Evolutionary conservation across 148 eudicot species (phyloP).

Genomic region (Camellia japonica): DNA sequence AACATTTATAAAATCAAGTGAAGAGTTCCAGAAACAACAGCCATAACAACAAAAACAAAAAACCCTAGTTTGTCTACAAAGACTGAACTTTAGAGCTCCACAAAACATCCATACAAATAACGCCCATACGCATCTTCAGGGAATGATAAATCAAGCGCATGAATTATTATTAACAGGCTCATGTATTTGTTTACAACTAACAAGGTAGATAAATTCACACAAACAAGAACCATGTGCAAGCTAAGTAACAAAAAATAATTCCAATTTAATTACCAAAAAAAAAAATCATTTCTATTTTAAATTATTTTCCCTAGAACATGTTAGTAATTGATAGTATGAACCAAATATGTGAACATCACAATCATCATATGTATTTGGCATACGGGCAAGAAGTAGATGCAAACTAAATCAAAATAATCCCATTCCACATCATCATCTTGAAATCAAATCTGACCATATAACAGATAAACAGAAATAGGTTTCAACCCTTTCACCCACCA

Average conservation of each 20-base stretch:
- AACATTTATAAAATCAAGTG: no score
- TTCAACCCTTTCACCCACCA: not conserved
- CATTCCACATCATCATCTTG: not conserved
- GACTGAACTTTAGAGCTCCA: no score
- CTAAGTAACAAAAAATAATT: not conserved
- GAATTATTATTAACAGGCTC: not conserved
- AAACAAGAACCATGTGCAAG: not conserved
- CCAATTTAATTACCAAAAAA: not conserved
- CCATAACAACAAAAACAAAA: no score
- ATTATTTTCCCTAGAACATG: not conserved
- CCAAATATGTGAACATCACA: not conserved
- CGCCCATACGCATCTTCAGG: no score
- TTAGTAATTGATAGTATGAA: not conserved
- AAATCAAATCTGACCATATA: slow-evolving; percentile 5
- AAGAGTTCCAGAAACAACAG: no score
- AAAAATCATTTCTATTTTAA: not conserved
- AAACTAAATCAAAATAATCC: not conserved
- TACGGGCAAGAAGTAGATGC: not conserved
- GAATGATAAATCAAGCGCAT: not conserved
- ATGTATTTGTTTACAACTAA: not conserved
- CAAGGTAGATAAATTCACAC: not conserved
- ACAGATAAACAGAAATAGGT: not conserved
- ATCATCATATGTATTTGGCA: not conserved
- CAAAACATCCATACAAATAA: no score
- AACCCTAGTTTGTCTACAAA: no score